Conservation (phyloP, 352 stramenopile species). For the Pythium monospermum region DNA sequence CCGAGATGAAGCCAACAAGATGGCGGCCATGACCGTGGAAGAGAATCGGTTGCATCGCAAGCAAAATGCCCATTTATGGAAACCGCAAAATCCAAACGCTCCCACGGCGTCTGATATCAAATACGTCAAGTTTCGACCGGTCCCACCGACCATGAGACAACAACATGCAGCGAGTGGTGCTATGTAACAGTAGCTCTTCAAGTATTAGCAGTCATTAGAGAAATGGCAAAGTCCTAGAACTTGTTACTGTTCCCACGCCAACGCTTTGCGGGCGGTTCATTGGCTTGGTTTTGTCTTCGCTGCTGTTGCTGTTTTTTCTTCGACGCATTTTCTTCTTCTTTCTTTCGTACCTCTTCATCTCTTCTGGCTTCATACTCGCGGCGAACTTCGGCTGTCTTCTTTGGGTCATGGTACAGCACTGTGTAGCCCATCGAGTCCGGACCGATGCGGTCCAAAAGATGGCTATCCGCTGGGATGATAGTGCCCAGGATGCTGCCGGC, state of each 20-base stretch:
- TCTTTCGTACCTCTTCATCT: slow-evolving; percentile 56
- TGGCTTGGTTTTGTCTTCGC: slow-evolving; percentile 22
- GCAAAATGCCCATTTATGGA: neutral
- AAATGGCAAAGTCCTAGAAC: slow-evolving; percentile 7
- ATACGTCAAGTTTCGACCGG: slow-evolving; percentile 49
- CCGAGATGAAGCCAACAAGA: slow-evolving; percentile 46
- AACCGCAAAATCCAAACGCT: slow-evolving; percentile 7
- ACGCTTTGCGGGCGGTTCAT: slow-evolving; percentile 50
- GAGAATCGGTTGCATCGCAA: neutral
- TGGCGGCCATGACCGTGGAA: slow-evolving; percentile 34
- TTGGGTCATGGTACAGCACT: slow-evolving; percentile 61
- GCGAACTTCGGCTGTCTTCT: slow-evolving; percentile 57
- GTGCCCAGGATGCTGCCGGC: slow-evolving; percentile 66
- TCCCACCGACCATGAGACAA: slow-evolving; percentile 20
- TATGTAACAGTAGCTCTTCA: neutral
- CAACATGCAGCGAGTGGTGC: neutral
- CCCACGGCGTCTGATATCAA: slow-evolving; percentile 23
- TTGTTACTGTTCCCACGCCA: slow-evolving; percentile 37
- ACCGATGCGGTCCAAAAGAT: slow-evolving; percentile 51
- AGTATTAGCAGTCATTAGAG: neutral
- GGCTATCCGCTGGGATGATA: slow-evolving; percentile 66
- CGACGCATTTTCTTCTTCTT: slow-evolving; percentile 22
- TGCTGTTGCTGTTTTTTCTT: slow-evolving; percentile 27
- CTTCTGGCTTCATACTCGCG: slow-evolving; percentile 59
- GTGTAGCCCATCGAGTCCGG: slow-evolving; percentile 63